phyloP scores from a whole-genome alignment of 768 basidiomycete genomes.

The Serendipita vermifera region DNA sequence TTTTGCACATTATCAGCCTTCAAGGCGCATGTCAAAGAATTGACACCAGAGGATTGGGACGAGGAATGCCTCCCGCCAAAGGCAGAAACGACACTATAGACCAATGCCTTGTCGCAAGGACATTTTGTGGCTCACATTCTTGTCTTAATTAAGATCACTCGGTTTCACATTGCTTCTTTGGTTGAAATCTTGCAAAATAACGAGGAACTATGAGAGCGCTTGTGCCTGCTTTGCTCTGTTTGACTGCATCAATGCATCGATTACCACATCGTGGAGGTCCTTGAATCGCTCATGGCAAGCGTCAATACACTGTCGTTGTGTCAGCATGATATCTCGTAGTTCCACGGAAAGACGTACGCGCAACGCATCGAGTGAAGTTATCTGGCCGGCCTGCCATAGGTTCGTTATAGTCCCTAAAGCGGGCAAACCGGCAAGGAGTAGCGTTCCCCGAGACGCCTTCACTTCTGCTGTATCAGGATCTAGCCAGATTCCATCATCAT shows the following conservation, averaged over 20 bases:
- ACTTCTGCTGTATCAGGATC: constrained; percentile 72
- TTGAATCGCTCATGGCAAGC: constrained; percentile 55
- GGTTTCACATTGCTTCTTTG: too few relatives aligned
- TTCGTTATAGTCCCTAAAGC: constrained; percentile 73
- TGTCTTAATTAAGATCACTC: too few relatives aligned
- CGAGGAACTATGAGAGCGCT: background rate
- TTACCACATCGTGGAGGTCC: constrained; percentile 64
- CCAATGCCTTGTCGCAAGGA: background rate
- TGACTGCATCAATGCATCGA: constrained; percentile 39
- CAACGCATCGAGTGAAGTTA: constrained; percentile 40
- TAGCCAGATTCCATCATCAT: constrained; percentile 50
- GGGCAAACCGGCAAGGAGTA: constrained; percentile 79
- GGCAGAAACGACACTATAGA: background rate
- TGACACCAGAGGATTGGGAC: constrained; percentile 55
- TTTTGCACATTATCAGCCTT: constrained; percentile 61
- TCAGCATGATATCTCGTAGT: constrained; percentile 9
- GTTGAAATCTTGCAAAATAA: too few relatives aligned
- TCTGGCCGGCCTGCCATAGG: constrained; percentile 71
- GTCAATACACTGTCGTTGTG: constrained; percentile 44
- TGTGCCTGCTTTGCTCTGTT: constrained; percentile 6
- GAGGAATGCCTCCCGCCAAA: constrained; percentile 49
- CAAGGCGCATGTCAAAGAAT: constrained; percentile 43
- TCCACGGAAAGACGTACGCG: constrained; percentile 43
- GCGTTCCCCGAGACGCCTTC: constrained; percentile 40
- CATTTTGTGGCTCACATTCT: too few relatives aligned